Evolutionary conservation across 2,329 filamentous ascomycete species (phyloP).

Genomic region (Colletotrichum sublineola): DNA sequence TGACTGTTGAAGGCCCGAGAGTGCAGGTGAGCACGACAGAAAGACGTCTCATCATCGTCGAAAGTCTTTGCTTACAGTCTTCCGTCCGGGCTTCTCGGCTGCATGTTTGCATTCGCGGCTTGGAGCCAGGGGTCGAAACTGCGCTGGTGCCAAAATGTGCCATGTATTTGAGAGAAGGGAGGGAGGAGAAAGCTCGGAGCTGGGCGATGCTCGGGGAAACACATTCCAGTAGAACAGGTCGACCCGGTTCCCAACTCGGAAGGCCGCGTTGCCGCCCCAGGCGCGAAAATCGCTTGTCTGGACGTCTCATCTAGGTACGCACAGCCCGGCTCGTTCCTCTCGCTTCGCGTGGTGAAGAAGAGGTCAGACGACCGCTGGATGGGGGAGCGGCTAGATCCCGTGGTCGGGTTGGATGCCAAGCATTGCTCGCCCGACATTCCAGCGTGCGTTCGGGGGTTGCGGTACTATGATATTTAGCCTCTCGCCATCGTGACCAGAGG

Average conservation of each 20-base stretch:
- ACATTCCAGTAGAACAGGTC: slow-evolving; percentile 12
- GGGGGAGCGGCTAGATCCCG: slow-evolving; percentile 29
- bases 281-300: background rate
- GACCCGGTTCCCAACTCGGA: slow-evolving; percentile 15
- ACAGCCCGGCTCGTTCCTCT: slow-evolving; percentile 10
- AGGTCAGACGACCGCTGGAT: slow-evolving; percentile 37
- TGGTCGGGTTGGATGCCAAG: slow-evolving; percentile 24
- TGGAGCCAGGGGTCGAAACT: background rate
- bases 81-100: background rate
- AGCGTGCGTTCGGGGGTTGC: background rate
- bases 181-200: background rate
- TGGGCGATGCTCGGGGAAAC: slow-evolving; percentile 6
- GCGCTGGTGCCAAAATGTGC: background rate
- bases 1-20: background rate
- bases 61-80: background rate
- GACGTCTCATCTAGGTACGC: slow-evolving; percentile 11
- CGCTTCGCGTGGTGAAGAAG: slow-evolving; percentile 9
- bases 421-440: background rate
- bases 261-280: slow-evolving; percentile 16
- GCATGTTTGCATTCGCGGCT: background rate
- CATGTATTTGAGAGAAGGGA: background rate
- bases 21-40: background rate
- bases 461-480: background rate
- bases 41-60: background rate
- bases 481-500: slow-evolving; percentile 8